phyloP scores from a whole-genome alignment of 2,329 filamentous ascomycete genomes.

The Aspergillus hiratsukae region DNA sequence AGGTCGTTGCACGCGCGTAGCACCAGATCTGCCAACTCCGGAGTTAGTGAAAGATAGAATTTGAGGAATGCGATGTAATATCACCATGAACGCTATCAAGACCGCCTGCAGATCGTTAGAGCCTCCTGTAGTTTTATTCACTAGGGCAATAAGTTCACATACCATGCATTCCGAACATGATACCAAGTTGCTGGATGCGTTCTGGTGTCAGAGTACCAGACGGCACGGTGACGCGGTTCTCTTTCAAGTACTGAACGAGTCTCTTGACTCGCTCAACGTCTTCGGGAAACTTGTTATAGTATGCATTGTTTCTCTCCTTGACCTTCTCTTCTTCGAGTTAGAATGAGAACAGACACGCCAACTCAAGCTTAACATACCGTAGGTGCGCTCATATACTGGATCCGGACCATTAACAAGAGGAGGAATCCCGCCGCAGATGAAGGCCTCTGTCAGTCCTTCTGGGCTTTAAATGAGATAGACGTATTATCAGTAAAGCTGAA shows the following conservation, averaged over 20 bases:
- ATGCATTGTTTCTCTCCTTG: conserved; percentile 66
- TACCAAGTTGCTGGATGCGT: conserved; percentile 72
- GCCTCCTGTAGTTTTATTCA: not conserved
- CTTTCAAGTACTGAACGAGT: conserved; percentile 61
- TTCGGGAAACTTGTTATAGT: conserved; percentile 81
- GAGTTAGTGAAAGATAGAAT: not conserved
- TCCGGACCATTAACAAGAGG: conserved; percentile 69
- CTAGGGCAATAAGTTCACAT: conserved; percentile 9
- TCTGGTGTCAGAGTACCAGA: conserved; percentile 67
- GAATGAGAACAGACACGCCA: not conserved
- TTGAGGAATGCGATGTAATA: conserved; percentile 2
- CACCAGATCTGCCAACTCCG: conserved; percentile 51
- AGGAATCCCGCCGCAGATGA: conserved; percentile 78
- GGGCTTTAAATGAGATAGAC: conserved; percentile 44
- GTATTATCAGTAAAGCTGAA: not conserved
- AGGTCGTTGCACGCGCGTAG: conserved; percentile 69
- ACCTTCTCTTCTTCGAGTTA: conserved; percentile 51
- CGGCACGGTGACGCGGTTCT: conserved; percentile 62
- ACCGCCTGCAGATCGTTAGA: conserved; percentile 47
- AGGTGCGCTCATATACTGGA: conserved; percentile 70
- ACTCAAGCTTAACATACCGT: conserved; percentile 35
- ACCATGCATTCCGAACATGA: conserved; percentile 72
- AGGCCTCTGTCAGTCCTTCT: conserved; percentile 73
- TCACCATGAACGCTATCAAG: conserved; percentile 66
- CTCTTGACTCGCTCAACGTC: conserved; percentile 65